Base-by-base conservation (phyloP, 345 rosid genomes). In the Ceriops zippeliana region DNA sequence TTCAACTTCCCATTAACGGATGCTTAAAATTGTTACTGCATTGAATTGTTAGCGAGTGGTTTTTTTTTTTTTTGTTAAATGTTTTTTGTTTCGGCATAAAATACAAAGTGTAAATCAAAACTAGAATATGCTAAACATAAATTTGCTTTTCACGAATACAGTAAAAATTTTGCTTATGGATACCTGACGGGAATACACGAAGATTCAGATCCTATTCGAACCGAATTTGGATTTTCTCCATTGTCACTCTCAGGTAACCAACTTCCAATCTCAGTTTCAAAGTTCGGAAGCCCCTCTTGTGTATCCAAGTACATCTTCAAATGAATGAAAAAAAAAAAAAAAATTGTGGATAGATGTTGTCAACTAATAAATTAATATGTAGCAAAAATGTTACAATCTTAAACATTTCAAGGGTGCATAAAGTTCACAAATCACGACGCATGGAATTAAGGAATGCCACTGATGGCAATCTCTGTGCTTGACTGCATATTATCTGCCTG, bases 241-340 rank as follows among this genome's bases (percentile, higher is more conserved):
- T 67, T 70, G 2, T 75, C 82, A 60, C 63, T 73, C 1, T 75
- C 77, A 6, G 78, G 80, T 66, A 81, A 63, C 82, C 82, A 81
- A 59, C 71, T 65, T 7, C 63, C 70, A n/a, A 75, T 58, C 8
- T 78, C 82, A 34, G 64, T 75, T 35, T 64, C 82, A 16, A 81
- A 74, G 38, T 57, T 70, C 10, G 75, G 73, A 15, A 76, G 52
- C 6, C 69, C 83, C 46, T 70, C 83, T 24, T 70, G 71, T 72
- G 78, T 34, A 63, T 79, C 84, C 53, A 81, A 56, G 70, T 47
- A 75, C 13, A 75, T 60, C 80, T 72, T 53, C 57, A 71, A 22
- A n/a, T 6, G 1, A 34, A 19, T 0, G 5, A n/a, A 26, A 61
- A 2, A 31, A 34, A 6, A 34, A 34, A 7, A 7, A 34, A 19